Percentiles rank a stretch among this genome's conserved stretches.
Evolutionary conservation across 805 yeast species (phyloP).

Genomic region (Candida sphagnicola): DNA sequence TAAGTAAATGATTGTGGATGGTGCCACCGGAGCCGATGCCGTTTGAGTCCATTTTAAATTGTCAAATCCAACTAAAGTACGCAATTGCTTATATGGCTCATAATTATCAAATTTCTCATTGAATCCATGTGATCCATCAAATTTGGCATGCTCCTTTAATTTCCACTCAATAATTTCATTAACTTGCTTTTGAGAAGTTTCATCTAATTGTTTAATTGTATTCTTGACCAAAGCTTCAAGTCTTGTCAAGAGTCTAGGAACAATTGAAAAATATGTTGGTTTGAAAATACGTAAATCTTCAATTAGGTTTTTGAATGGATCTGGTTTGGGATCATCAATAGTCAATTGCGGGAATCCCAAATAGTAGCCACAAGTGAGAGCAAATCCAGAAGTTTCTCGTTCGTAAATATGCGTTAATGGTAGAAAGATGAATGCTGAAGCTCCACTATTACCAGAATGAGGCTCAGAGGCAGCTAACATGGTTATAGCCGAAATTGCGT

Average conservation of each 20-base stretch:
- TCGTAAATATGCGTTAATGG: constrained; percentile 39
- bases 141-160: constrained; percentile 25
- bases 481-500: constrained; percentile 14
- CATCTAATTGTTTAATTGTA: constrained; percentile 8
- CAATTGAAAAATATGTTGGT: constrained; percentile 26
- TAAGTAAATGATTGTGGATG: constrained; percentile 18
- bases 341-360: constrained; percentile 27
- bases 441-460: constrained; percentile 6
- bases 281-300: constrained; percentile 26
- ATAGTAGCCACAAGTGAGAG: constrained; percentile 20
- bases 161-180: constrained; percentile 16
- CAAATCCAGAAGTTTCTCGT: constrained; percentile 21
- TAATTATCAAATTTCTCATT: constrained; percentile 12
- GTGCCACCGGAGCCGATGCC: constrained; percentile 31
- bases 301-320: constrained; percentile 22
- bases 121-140: constrained; percentile 29
- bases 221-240: constrained; percentile 23
- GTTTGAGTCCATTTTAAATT: constrained; percentile 20
- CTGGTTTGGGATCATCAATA: constrained; percentile 9
- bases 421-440: constrained; percentile 19
- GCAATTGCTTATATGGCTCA: constrained; percentile 24
- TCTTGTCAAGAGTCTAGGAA: constrained; percentile 37
- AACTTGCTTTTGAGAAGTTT: constrained; percentile 10
- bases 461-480: constrained; percentile 8
- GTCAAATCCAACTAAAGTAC: constrained; percentile 27